Base-by-base conservation (phyloP, 768 basidiomycete genomes). In the Leccinum obscurum region DNA sequence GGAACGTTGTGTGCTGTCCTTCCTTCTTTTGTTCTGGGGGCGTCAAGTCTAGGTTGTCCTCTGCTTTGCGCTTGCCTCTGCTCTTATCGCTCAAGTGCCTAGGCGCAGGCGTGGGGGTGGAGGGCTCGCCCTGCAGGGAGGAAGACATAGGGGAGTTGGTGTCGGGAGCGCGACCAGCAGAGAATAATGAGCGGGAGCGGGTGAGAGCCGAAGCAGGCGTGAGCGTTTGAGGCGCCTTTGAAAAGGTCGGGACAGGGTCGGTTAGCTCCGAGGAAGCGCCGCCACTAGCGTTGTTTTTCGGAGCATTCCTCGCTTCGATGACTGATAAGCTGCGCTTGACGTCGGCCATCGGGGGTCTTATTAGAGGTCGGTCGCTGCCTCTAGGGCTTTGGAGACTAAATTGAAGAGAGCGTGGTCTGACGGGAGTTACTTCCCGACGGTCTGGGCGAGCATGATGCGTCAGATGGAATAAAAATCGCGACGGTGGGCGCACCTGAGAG, bases 51-150 rank as follows among this genome's bases (percentile, higher is more conserved):
- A 85, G 77, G 64, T 89, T 81, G 62, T 90, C 89, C 49, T 88
- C 87, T 6, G 87, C 88, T 69, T 90, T 91, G 61, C 89, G 78
- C 71, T 91, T 91, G 7, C 86, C 86, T 65, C 78, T 83, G 35
- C 73, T 68, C 60, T 70, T 74, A 59, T 78, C 73, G 56, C 75
- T 72, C 3, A 65, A 60, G 46, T 65, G 65, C 61, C 76, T 72
- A 57, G 70, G 54, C 61, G 66, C 70, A 58, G 77, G 69, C 50
- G 75, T 70, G 44, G 68, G 74, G 56, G 74, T 76, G 46, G 70
- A 66, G n/a, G 75, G 72, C 41, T 66, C 66, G 34, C 28, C 70
- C n/a, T 62, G 65, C 26, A 61, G 32, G 28, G 66, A 64, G 26
- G 63, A 35, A 14, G 64, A 58, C 60, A 63, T 59, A 54, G 59